Percentiles rank a stretch among this genome's conserved stretches.
Evolutionary conservation across 2,329 filamentous ascomycete genomes (phyloP).

Genomic region (Pseudocercospora fijiensis): DNA sequence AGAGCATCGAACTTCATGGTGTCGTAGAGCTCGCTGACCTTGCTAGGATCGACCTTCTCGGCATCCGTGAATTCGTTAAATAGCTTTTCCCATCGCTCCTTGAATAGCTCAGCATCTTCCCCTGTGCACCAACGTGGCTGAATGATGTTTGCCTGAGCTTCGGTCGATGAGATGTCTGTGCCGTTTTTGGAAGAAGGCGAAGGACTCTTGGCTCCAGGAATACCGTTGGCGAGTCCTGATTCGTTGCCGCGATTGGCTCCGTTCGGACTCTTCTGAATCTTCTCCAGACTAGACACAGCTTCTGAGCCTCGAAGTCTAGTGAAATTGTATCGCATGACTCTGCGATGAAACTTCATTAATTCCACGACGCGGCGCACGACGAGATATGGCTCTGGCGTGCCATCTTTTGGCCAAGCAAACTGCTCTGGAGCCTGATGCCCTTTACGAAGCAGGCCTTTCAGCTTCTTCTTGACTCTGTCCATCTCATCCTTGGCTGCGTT

Average conservation of each 20-base stretch:
- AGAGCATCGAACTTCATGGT: constrained; percentile 99
- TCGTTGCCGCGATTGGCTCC: constrained; percentile 43
- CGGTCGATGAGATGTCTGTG: constrained; percentile 37
- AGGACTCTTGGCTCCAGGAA: background rate
- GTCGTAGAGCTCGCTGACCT: constrained; percentile 97
- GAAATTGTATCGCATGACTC: constrained; percentile 94
- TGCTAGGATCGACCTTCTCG: constrained; percentile 97
- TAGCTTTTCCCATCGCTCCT: constrained; percentile 96
- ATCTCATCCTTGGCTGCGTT: constrained; percentile 99
- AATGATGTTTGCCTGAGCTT: constrained; percentile 49
- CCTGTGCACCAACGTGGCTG: constrained; percentile 95
- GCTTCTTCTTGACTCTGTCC: constrained; percentile 99
- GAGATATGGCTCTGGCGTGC: constrained; percentile 89
- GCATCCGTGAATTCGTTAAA: constrained; percentile 95
- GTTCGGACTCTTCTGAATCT: constrained; percentile 52
- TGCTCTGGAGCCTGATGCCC: constrained; percentile 92
- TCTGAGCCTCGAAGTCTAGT: constrained; percentile 65
- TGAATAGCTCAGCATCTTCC: constrained; percentile 91
- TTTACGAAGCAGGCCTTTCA: constrained; percentile 86
- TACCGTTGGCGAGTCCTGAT: constrained; percentile 7
- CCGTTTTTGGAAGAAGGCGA: constrained; percentile 7
- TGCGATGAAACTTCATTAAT: constrained; percentile 94
- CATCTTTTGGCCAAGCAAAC: constrained; percentile 93
- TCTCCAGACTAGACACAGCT: constrained; percentile 60
- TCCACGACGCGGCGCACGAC: constrained; percentile 91